Conservation (phyloP, 352 stramenopile species). For the Phytophthora pinifolia region DNA sequence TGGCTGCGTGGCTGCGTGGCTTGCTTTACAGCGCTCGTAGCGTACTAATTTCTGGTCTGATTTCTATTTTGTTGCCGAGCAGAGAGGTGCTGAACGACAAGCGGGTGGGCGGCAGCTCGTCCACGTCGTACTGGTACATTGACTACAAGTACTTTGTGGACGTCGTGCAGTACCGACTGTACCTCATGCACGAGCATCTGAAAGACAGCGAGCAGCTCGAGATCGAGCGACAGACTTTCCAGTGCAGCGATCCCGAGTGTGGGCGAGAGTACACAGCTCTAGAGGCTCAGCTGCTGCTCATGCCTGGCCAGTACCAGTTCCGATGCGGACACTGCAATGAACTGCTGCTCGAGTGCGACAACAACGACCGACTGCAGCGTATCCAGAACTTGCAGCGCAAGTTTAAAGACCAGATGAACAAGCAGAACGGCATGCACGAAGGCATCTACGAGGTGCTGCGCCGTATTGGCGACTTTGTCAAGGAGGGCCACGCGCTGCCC, state of each 20-base stretch:
- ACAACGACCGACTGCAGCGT: slow-evolving; percentile 76
- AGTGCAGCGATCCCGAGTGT: slow-evolving; percentile 84
- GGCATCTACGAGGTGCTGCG: slow-evolving; percentile 84
- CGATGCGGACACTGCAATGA: slow-evolving; percentile 87
- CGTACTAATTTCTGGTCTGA: slow-evolving; percentile 1
- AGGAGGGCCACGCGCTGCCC: slow-evolving; percentile 70
- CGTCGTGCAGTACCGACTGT: slow-evolving; percentile 87
- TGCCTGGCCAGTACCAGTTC: slow-evolving; percentile 84
- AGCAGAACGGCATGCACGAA: slow-evolving; percentile 79
- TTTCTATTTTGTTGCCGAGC: slow-evolving; percentile 1
- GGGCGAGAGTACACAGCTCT: slow-evolving; percentile 86
- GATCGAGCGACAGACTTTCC: slow-evolving; percentile 87
- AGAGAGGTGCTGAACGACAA: slow-evolving; percentile 91
- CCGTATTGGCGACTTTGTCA: slow-evolving; percentile 79
- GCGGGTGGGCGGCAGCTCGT: slow-evolving; percentile 76
- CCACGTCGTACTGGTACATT: slow-evolving; percentile 91
- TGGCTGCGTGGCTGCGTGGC: too few species aligned
- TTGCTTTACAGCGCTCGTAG: too few species aligned
- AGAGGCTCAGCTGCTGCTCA: slow-evolving; percentile 79
- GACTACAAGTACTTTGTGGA: slow-evolving; percentile 93
- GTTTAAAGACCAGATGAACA: slow-evolving; percentile 91
- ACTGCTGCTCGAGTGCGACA: slow-evolving; percentile 84
- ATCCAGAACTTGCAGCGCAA: slow-evolving; percentile 83
- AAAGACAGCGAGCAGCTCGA: slow-evolving; percentile 87
- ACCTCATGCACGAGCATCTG: slow-evolving; percentile 86